Evolutionary conservation across 2,329 filamentous ascomycete genomes (phyloP).

Genomic region (Bretziella fagacearum): DNA sequence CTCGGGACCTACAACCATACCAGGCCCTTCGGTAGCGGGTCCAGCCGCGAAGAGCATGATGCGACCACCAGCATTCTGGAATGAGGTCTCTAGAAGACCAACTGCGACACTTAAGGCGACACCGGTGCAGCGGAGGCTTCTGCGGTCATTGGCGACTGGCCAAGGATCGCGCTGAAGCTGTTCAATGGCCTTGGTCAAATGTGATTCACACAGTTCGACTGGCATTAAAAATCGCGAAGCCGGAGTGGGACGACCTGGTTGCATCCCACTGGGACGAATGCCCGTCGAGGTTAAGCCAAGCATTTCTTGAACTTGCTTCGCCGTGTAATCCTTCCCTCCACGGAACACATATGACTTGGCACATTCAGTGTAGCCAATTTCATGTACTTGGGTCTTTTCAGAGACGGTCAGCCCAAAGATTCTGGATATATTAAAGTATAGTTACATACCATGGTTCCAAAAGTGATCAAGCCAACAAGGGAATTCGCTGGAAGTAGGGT

Average conservation of each 20-base stretch:
- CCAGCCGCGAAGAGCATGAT: constrained; percentile 97
- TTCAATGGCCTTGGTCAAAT: constrained; percentile 90
- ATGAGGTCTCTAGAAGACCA: constrained; percentile 80
- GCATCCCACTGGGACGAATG: constrained; percentile 52
- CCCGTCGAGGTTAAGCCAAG: constrained; percentile 62
- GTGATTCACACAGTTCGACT: constrained; percentile 90
- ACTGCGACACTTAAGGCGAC: constrained; percentile 93
- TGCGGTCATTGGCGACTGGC: constrained; percentile 87
- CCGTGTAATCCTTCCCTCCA: constrained; percentile 93
- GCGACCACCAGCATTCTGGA: constrained; percentile 84
- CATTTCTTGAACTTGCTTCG: constrained; percentile 99
- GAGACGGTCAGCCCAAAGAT: background rate
- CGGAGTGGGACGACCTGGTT: constrained; percentile 60
- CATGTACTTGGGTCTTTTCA: constrained; percentile 72
- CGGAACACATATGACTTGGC: constrained; percentile 98
- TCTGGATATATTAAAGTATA: background rate
- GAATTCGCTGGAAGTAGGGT: constrained; percentile 67
- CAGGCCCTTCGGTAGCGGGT: constrained; percentile 85
- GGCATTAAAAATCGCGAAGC: constrained; percentile 83
- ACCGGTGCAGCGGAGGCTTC: constrained; percentile 79
- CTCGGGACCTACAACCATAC: constrained; percentile 91
- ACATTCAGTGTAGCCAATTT: constrained; percentile 94
- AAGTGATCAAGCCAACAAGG: constrained; percentile 69
- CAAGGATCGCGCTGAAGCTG: constrained; percentile 93
- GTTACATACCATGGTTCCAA: constrained; percentile 72